Evolutionary conservation across 1,284 basidiomycete genomes (phyloP), one percentile per base, ranked within the genome.

Genomic region (Pascua sp.): DNA sequence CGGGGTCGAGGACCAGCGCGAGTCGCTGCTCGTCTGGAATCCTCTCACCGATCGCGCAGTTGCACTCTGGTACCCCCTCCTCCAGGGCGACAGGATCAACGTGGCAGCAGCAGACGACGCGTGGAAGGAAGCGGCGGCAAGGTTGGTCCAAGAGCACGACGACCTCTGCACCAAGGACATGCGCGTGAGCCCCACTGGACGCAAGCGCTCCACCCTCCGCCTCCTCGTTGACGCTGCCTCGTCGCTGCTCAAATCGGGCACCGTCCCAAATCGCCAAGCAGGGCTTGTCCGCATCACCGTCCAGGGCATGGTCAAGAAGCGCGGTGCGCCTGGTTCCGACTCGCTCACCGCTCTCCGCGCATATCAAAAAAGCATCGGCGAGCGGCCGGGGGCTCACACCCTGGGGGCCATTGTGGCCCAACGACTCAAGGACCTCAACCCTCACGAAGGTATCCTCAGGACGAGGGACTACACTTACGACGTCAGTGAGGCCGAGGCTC

Each of bases 1-100:
- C 12, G 47, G 39, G 10, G 42, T 57, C 36, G 47, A 53, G 39
- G 13, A 7, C 15, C 42, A 44, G 51, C 56, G 43, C 24, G 40
- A 49, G 18, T 47, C 39, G 2, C 47, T 57, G 9, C 32, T n/a
- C 5, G 50, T 57, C 12, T 57, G 55, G 55, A 45, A 44, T 17
- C 55, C 55, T 4, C 38, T 52, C 42, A n/a, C 46, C 9, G 55
- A 57, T 24, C 46, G 42, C 9, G 40, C 49, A 11, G 46, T 57
- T 8, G 50, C 45, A 1, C 45, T 57, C 12, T 57, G 55, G 55
- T 45, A 47, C n/a, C 39, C 38, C 2, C 42, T 42, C 8, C 9
- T 55, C 41, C 11, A 32, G 18, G 49, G 42, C 17, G 49, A 41
- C 40, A 32, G 24, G 24, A 32, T 32, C 24, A 36, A 15, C 10